A percentile compares a stretch with the other conserved stretches of the same genome.
phyloP scores from a whole-genome alignment of 768 basidiomycete genomes.

The Rossbeevera mucosa region DNA sequence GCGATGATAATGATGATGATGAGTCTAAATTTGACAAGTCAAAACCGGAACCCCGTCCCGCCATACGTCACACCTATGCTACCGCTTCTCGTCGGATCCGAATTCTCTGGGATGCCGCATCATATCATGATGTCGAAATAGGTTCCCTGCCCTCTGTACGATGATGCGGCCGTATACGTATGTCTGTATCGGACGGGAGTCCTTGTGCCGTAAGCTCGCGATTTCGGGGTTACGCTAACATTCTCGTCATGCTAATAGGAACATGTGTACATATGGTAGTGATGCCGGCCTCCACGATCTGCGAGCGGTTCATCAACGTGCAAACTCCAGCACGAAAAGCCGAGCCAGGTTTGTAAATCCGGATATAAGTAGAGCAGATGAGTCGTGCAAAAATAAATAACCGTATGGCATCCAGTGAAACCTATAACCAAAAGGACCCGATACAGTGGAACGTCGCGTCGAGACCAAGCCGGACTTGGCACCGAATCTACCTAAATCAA shows the following conservation, averaged over 20 bases:
- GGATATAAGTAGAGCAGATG: neutral
- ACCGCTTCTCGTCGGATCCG: neutral
- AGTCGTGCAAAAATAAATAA: neutral
- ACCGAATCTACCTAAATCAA: conserved; percentile 26
- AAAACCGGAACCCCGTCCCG: neutral
- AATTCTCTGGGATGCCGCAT: neutral
- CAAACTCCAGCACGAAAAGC: too few species aligned
- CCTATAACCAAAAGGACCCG: neutral
- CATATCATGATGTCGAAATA: neutral
- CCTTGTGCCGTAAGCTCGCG: neutral
- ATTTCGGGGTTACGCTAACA: neutral
- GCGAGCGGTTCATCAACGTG: neutral
- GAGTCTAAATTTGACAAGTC: neutral
- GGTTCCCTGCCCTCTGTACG: neutral
- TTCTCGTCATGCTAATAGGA: neutral
- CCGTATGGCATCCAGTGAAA: neutral
- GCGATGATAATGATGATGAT: too few species aligned
- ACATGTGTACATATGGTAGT: neutral
- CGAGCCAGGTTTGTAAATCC: neutral
- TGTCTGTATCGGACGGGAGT: too few species aligned
- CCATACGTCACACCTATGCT: neutral
- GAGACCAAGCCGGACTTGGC: neutral
- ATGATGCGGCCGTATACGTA: neutral
- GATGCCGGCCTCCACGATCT: neutral
- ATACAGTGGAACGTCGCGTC: neutral